A percentile compares a stretch with the other conserved stretches of the same genome.
These are phyloP conservation scores for Thelephora terrestris DNA, from an alignment of 1,284 basidiomycete genomes.

Conservation along the genomic window DNA sequence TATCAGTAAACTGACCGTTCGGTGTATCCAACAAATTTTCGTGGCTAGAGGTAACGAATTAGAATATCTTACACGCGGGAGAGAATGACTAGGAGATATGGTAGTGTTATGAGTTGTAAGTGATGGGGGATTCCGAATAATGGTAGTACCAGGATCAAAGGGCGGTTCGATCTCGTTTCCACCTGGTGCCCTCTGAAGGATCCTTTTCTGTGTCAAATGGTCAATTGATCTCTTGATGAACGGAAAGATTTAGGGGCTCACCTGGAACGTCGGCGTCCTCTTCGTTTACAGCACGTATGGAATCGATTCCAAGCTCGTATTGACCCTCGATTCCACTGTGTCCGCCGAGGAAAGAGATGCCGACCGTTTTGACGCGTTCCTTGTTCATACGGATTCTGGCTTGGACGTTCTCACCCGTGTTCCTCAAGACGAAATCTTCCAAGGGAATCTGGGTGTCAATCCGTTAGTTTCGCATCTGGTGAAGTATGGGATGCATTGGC, in stretches of 20 bases:
- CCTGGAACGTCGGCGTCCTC: conserved; percentile 35
- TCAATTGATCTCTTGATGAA: not conserved
- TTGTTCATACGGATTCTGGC: conserved; percentile 66
- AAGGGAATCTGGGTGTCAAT: conserved; percentile 58
- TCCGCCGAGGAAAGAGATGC: conserved; percentile 75
- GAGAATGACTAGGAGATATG: no score
- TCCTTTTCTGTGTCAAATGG: conserved; percentile 18
- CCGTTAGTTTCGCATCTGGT: not conserved
- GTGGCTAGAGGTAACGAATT: no score
- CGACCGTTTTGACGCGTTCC: conserved; percentile 69
- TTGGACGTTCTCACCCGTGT: conserved; percentile 65
- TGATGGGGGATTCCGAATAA: no score
- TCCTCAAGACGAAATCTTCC: conserved; percentile 73
- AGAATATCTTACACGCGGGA: no score
- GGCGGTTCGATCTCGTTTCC: conserved; percentile 17
- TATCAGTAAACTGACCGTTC: no score
- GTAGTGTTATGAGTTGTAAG: no score
- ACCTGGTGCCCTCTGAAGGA: conserved; percentile 19
- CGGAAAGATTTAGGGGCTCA: conserved; percentile 17
- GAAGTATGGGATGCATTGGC: conserved; percentile 19
- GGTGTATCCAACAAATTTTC: no score
- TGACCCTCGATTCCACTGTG: conserved; percentile 58
- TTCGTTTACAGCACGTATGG: conserved; percentile 51
- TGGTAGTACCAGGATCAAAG: conserved; percentile 7
- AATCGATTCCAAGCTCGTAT: conserved; percentile 73